Percentiles rank a stretch among this genome's conserved stretches.
These are phyloP conservation scores for Reutealis trisperma DNA, from an alignment of 345 rosid genomes.

Conservation along the genomic window DNA sequence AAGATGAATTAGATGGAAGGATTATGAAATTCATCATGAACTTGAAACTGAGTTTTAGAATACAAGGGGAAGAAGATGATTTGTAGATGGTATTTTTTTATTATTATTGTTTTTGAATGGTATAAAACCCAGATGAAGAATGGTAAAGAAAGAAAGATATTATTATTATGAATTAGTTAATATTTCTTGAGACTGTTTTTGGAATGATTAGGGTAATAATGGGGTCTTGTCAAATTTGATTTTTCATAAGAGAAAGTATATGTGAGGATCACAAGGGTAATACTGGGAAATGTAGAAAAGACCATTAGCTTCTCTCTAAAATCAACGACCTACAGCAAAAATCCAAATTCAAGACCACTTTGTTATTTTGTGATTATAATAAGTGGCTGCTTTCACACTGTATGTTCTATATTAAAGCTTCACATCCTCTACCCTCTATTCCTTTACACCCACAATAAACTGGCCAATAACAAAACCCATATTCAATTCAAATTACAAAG, in stretches of 20 bases:
- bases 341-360: conserved; percentile 33
- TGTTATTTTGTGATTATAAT: conserved; percentile 17
- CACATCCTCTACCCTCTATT: conserved; percentile 23
- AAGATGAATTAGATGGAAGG: background rate
- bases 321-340: conserved; percentile 33
- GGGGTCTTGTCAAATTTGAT: conserved; percentile 2
- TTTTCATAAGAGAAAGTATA: background rate
- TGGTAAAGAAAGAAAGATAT: too few species aligned
- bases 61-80: background rate
- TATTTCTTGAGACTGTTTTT: background rate
- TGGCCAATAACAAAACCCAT: conserved; percentile 21
- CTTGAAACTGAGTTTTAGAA: background rate
- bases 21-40: background rate
- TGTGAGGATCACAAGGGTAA: conserved; percentile 18
- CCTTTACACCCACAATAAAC: conserved; percentile 24
- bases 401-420: conserved; percentile 28
- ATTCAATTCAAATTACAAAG: conserved; percentile 20
- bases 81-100: background rate
- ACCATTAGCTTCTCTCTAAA: conserved; percentile 25
- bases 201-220: conserved; percentile 20
- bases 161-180: too few species aligned
- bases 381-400: conserved; percentile 20
- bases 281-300: conserved; percentile 20
- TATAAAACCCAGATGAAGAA: background rate
- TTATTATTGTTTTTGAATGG: background rate